Percentiles rank a stretch among this genome's conserved stretches.
phyloP scores from a whole-genome alignment of 768 basidiomycete species.

The Mycena epipterygia region DNA sequence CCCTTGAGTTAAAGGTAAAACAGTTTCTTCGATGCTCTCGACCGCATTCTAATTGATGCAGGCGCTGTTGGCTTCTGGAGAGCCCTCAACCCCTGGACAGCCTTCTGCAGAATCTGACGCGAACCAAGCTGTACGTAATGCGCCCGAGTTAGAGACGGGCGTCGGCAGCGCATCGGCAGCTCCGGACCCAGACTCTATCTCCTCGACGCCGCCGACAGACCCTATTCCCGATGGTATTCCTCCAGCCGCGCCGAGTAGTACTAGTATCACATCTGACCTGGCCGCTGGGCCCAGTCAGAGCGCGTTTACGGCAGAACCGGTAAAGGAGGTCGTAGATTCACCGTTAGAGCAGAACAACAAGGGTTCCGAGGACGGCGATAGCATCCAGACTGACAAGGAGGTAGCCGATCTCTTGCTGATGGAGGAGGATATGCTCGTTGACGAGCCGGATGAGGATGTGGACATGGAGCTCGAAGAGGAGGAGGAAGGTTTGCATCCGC shows the following conservation, averaged over 20 bases:
- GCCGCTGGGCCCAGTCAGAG: not conserved
- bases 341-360: not conserved
- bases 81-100: not conserved
- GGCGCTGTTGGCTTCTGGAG: constrained; percentile 2
- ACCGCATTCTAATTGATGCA: constrained; percentile 4
- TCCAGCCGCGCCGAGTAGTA: not conserved
- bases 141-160: not conserved
- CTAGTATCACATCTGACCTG: constrained; percentile 3
- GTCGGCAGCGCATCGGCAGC: not conserved
- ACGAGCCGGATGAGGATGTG: constrained; percentile 32
- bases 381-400: constrained; percentile 29
- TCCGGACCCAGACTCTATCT: not conserved
- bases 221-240: not conserved
- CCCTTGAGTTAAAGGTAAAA: constrained; percentile 28
- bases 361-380: constrained; percentile 26
- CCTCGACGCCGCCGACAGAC: constrained; percentile 2
- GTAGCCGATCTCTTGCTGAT: constrained; percentile 33
- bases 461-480: constrained; percentile 37
- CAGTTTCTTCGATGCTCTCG: not conserved
- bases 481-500: constrained; percentile 25
- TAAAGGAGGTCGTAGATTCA: not conserved
- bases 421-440: constrained; percentile 29
- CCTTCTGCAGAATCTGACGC: not conserved
- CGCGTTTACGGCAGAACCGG: not conserved
- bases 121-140: not conserved